Evolutionary conservation across 352 stramenopile species (phyloP), one percentile per base, ranked within the genome.

Genomic region (Phytophthora kernoviae): DNA sequence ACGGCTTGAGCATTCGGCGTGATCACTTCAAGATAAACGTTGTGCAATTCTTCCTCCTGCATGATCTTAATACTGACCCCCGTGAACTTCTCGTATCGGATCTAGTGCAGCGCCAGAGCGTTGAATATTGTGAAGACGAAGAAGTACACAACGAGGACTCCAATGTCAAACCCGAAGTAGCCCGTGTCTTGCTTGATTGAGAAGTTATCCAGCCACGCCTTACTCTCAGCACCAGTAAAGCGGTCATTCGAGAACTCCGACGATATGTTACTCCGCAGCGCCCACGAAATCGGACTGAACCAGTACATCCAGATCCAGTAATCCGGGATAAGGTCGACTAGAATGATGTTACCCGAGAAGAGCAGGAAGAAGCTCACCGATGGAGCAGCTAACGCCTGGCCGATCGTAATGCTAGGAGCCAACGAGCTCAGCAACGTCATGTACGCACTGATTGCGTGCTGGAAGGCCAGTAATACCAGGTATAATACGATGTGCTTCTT

Each of bases 1-100:
- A n/a, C n/a, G n/a, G n/a, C n/a, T n/a, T n/a, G n/a, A n/a, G n/a
- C n/a, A n/a, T 30, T 6, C 24, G 24, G 24, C 3, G 24, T 30
- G 6, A 3, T 30, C 24, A 30, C 24, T 30, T 30, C 24, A 6
- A 30, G 3, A 30, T 30, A 30, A 3, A 30, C 24, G 24, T 30
- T 6, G 24, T 6, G 3, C 3, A 6, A 30, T 30, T 3, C 6
- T 7, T 30, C 6, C 6, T 6, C 24, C 6, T 3, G 3, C 24
- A 41, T 94, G 1, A 62, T 49, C 53, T 90, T 81, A 30, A 90
- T 90, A 64, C 97, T 97, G 15, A 98, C 61, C 6, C 71, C 57
- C 47, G 97, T 81, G 5, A 10, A 18, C 34, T 41, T 41, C 33
- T 84, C 59, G 24, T 64, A 84, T 11, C 63, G 74, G 44, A 84